Evolutionary conservation across 2,329 filamentous ascomycete species (phyloP).

Genomic region (Neofusicoccum cordaticola): DNA sequence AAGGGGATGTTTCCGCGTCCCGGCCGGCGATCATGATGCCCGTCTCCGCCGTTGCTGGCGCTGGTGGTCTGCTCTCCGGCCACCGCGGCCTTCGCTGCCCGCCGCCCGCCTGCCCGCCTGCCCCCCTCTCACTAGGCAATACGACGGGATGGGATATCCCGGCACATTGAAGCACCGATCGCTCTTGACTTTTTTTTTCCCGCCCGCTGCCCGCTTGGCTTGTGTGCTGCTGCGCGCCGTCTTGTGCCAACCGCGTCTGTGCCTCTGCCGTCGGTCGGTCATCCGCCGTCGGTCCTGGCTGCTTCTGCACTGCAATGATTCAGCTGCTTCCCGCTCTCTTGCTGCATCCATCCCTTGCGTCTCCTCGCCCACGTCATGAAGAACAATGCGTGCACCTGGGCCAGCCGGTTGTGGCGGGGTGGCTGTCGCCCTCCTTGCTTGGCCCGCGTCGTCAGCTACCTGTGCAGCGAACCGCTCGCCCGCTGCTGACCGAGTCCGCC

Average conservation of each 20-base stretch:
- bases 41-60: neutral
- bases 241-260: neutral
- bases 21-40: neutral
- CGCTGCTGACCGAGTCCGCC: neutral
- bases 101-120: neutral
- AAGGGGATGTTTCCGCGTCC: neutral
- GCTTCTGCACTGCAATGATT: neutral
- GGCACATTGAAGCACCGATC: neutral
- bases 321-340: neutral
- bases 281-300: neutral
- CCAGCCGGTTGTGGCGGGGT: constrained; percentile 1
- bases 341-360: neutral
- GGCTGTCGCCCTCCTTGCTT: neutral
- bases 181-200: neutral
- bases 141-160: neutral
- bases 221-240: neutral
- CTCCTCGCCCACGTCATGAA: neutral
- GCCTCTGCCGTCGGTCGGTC: neutral
- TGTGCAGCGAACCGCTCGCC: neutral
- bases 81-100: neutral
- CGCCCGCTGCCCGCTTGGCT: neutral
- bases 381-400: neutral
- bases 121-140: neutral
- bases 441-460: neutral
- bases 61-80: too few relatives aligned